Percentiles rank a stretch among this genome's conserved stretches.
These are phyloP conservation scores for Phytophthora melonis DNA, from an alignment of 352 stramenopile genomes.

Conservation along the genomic window DNA sequence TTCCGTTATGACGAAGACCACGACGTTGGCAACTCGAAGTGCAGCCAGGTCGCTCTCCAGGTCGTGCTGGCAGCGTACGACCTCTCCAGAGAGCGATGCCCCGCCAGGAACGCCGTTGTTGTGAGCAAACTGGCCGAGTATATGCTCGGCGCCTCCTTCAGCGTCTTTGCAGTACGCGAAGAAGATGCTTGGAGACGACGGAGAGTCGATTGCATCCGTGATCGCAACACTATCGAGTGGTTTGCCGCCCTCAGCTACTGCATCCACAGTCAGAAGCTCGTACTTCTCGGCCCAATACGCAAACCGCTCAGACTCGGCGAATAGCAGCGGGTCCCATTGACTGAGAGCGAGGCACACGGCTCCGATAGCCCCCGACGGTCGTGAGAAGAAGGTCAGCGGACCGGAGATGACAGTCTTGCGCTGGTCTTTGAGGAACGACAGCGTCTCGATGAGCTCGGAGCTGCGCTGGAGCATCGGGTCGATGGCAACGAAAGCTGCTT, in stretches of 20 bases:
- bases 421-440: slow-evolving; percentile 65
- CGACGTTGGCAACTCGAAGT: slow-evolving; percentile 34
- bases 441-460: slow-evolving; percentile 43
- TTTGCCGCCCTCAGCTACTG: background rate
- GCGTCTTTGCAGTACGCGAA: slow-evolving; percentile 29
- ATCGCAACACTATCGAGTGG: background rate
- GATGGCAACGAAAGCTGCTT: slow-evolving; percentile 51
- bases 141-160: background rate
- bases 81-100: slow-evolving; percentile 14
- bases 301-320: slow-evolving; percentile 25
- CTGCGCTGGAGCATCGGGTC: slow-evolving; percentile 51
- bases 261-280: slow-evolving; percentile 21
- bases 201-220: background rate
- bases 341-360: slow-evolving; percentile 59
- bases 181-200: slow-evolving; percentile 22
- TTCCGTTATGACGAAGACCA: slow-evolving; percentile 54
- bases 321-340: slow-evolving; percentile 49
- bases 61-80: slow-evolving; percentile 25
- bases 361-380: slow-evolving; percentile 53
- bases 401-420: slow-evolving; percentile 49
- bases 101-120: slow-evolving; percentile 11
- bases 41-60: slow-evolving; percentile 30
- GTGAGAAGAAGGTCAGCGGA: slow-evolving; percentile 48
- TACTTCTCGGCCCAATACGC: slow-evolving; percentile 31
- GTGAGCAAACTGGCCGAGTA: slow-evolving; percentile 27